These are phyloP conservation scores for Xanthoconium purpureum DNA, from an alignment of 768 basidiomycete species.

Conservation along the genomic window DNA sequence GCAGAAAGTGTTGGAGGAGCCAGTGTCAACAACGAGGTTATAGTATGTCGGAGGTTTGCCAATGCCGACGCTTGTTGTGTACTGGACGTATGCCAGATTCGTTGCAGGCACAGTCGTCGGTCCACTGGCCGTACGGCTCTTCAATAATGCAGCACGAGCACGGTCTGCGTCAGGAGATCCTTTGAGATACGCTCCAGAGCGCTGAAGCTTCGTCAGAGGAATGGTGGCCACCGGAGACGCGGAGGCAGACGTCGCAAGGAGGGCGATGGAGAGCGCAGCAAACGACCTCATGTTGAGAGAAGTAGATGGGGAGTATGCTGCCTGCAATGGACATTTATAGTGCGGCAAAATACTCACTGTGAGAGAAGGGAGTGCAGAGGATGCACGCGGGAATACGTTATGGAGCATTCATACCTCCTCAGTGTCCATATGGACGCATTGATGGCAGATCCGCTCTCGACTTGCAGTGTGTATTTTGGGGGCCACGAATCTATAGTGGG, in stretches of 20 bases:
- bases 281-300: constrained; percentile 13
- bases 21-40: constrained; percentile 32
- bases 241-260: constrained; percentile 5
- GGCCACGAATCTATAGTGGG: too few relatives aligned
- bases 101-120: constrained; percentile 15
- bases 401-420: too few relatives aligned
- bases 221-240: not conserved
- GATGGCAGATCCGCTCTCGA: too few relatives aligned
- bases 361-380: not conserved
- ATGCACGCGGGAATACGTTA: not conserved
- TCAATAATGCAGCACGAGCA: constrained; percentile 12
- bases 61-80: constrained; percentile 24
- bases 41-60: constrained; percentile 28
- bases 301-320: not conserved
- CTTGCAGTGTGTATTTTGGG: too few relatives aligned
- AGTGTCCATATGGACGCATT: too few relatives aligned
- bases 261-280: not conserved
- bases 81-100: constrained; percentile 14
- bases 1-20: constrained; percentile 33
- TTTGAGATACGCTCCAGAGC: constrained; percentile 13
- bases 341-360: not conserved
- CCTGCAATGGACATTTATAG: not conserved
- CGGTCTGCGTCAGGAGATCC: constrained; percentile 18
- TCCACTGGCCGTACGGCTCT: not conserved
- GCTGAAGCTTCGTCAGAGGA: constrained; percentile 13